Percentiles rank a stretch among this genome's conserved stretches.
Conservation (phyloP, 2,329 filamentous ascomycete genomes). For the Ceratocystis cubensis region DNA sequence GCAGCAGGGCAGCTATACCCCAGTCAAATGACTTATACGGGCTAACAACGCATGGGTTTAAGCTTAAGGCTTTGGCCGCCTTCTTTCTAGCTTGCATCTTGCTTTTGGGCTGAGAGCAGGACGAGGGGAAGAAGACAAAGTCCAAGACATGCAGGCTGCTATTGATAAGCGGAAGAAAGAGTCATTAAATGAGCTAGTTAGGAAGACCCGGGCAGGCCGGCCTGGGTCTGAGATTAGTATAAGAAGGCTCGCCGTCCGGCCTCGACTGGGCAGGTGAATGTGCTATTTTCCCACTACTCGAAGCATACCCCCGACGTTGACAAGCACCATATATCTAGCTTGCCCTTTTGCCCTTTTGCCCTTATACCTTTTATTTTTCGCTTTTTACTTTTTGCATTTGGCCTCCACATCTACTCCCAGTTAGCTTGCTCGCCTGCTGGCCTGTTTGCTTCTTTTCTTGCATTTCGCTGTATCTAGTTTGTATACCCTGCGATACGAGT, state of each 20-base stretch:
- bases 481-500: neutral
- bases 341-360: neutral
- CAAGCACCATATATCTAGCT: neutral
- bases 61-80: conserved; percentile 7
- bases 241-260: neutral
- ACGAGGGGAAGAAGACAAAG: neutral
- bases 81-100: neutral
- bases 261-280: too few species aligned
- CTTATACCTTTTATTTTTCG: neutral
- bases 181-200: neutral
- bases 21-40: neutral
- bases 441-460: neutral
- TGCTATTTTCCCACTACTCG: too few species aligned
- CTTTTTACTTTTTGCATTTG: neutral
- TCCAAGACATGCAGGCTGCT: neutral
- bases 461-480: neutral
- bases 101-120: neutral
- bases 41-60: conserved; percentile 1
- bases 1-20: neutral
- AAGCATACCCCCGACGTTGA: neutral
- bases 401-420: too few species aligned
- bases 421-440: neutral
- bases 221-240: neutral
- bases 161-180: neutral
- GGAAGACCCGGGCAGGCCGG: too few species aligned